phyloP scores from a whole-genome alignment of 2,329 filamentous ascomycete species.

The Aureobasidium sp. region DNA sequence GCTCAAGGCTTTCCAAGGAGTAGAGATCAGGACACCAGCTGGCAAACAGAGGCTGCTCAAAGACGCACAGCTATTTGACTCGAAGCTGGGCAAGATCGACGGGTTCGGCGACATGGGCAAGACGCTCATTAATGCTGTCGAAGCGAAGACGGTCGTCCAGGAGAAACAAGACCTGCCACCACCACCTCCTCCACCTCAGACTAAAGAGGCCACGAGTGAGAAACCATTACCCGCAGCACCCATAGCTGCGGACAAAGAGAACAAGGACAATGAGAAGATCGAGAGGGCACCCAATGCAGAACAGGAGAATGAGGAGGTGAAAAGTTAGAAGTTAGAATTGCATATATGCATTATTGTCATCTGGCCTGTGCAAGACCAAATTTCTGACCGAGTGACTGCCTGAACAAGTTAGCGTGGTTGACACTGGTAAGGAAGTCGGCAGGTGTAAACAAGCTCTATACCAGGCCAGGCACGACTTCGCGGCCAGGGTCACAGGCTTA shows the following conservation, averaged over 20 bases:
- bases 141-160: slow-evolving; percentile 10
- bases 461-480: background rate
- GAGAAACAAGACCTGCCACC: background rate
- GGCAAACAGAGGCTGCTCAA: slow-evolving; percentile 71
- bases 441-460: background rate
- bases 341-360: background rate
- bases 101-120: slow-evolving; percentile 69
- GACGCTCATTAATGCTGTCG: slow-evolving; percentile 51
- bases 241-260: background rate
- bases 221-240: background rate
- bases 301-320: background rate
- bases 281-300: background rate
- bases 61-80: slow-evolving; percentile 67
- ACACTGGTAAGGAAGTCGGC: background rate
- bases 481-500: too few relatives aligned
- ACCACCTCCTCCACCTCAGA: background rate
- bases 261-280: background rate
- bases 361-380: background rate
- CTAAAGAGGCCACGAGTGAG: background rate
- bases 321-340: background rate
- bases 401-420: background rate
- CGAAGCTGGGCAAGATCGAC: slow-evolving; percentile 67
- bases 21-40: slow-evolving; percentile 56
- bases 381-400: background rate
- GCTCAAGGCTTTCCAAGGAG: slow-evolving; percentile 60